Percentiles rank a stretch among this genome's conserved stretches.
phyloP scores from a whole-genome alignment of 23 red algal species.

The Porphyridium purpureum region DNA sequence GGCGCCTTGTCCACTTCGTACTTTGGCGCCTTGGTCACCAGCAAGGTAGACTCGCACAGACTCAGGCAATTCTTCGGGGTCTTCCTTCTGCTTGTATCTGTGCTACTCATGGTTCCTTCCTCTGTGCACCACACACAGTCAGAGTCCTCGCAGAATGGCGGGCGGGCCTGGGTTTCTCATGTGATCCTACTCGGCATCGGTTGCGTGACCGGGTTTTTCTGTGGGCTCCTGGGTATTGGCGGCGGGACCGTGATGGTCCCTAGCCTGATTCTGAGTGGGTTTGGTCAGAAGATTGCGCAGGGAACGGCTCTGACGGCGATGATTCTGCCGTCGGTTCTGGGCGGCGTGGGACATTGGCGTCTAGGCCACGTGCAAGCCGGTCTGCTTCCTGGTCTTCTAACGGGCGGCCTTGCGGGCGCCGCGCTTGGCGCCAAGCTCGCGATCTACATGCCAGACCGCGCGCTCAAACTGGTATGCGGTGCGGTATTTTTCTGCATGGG shows the following conservation, averaged over 20 bases:
- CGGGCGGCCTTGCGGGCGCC: slow-evolving; percentile 39
- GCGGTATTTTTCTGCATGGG: too few species aligned
- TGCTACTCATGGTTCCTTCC: too few species aligned
- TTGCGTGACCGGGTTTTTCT: slow-evolving; percentile 43
- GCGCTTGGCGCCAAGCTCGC: slow-evolving; percentile 5
- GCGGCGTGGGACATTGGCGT: slow-evolving; percentile 23
- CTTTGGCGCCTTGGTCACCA: not conserved
- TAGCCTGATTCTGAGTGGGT: slow-evolving; percentile 17
- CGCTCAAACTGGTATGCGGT: too few species aligned
- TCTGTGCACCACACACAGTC: too few species aligned
- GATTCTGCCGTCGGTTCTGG: slow-evolving; percentile 40
- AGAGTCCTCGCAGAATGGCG: too few species aligned
- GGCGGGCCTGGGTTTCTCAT: too few species aligned
- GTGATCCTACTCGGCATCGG: slow-evolving; percentile 19
- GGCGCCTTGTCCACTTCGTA: not conserved
- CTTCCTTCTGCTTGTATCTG: not conserved
- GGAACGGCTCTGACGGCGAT: slow-evolving; percentile 75
- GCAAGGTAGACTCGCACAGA: not conserved
- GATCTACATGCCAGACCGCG: too few species aligned
- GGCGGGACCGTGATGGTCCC: slow-evolving; percentile 75
- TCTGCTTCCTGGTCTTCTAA: slow-evolving; percentile 26
- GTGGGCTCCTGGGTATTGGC: slow-evolving; percentile 73
- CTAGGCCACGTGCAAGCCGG: slow-evolving; percentile 29
- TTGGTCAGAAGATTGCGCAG: slow-evolving; percentile 53
- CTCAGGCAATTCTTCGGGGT: slow-evolving; percentile 2